These are phyloP conservation scores for Ophiostoma australiae DNA, from an alignment of 2,329 filamentous ascomycete species.

Conservation along the genomic window DNA sequence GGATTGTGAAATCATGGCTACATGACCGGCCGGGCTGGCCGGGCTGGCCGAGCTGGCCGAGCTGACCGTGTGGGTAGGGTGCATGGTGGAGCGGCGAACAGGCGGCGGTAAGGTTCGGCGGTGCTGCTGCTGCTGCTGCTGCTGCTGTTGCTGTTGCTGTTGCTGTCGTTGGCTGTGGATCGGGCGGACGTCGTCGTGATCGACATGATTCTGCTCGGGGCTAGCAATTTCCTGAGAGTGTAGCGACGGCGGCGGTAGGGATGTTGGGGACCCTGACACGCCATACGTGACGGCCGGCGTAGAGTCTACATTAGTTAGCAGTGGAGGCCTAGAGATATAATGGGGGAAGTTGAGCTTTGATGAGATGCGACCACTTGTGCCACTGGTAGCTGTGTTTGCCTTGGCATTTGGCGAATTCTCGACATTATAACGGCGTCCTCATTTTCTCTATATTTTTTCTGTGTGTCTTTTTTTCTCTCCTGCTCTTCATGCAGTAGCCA, in stretches of 20 bases:
- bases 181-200: constrained; percentile 9
- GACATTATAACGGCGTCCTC: neutral
- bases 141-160: neutral
- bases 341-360: neutral
- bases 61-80: constrained; percentile 42
- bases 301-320: constrained; percentile 38
- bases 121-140: neutral
- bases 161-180: neutral
- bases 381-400: neutral
- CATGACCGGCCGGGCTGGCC: constrained; percentile 30
- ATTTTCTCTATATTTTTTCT: neutral
- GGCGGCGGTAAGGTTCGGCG: neutral
- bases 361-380: neutral
- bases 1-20: constrained; percentile 40
- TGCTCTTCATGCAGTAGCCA: neutral
- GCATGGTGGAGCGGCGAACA: constrained; percentile 13
- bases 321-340: neutral
- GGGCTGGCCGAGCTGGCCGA: constrained; percentile 51
- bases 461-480: no score
- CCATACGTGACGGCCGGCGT: constrained; percentile 48
- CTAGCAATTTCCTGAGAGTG: constrained; percentile 13
- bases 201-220: constrained; percentile 49
- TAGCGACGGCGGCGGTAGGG: constrained; percentile 28
- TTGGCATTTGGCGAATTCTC: neutral
- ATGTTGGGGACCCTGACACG: constrained; percentile 53